Percentiles rank a stretch among this genome's conserved stretches.
Conservation (phyloP, 768 basidiomycete genomes). For the Exsudoporus frostii region DNA sequence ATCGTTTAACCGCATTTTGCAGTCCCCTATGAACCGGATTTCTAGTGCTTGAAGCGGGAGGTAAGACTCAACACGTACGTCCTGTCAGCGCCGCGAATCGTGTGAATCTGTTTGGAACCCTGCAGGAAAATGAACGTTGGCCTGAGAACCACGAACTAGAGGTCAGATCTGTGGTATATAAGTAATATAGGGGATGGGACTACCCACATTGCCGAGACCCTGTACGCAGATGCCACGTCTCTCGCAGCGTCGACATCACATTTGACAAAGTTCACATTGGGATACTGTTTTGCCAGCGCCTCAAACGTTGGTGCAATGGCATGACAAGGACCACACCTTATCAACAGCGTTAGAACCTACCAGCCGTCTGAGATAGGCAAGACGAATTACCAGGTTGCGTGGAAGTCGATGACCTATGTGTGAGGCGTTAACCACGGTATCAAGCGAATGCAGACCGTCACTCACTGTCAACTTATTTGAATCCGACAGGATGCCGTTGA, state of each 20-base stretch:
- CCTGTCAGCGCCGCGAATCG: conserved; percentile 69
- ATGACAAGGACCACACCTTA: conserved; percentile 86
- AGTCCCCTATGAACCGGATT: conserved; percentile 45
- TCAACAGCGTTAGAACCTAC: conserved; percentile 6
- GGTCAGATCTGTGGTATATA: neutral
- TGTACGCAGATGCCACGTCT: conserved; percentile 64
- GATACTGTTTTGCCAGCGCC: conserved; percentile 62
- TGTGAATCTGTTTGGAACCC: conserved; percentile 62
- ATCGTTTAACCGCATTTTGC: conserved; percentile 54
- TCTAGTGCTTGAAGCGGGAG: conserved; percentile 2
- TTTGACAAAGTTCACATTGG: conserved; percentile 77
- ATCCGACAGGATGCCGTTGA: conserved; percentile 55
- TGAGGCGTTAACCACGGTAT: neutral
- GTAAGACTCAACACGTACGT: conserved; percentile 40
- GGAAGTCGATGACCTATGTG: conserved; percentile 77
- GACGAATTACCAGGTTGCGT: conserved; percentile 67
- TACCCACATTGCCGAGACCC: conserved; percentile 69
- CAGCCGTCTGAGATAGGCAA: conserved; percentile 1
- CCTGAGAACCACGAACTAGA: conserved; percentile 39
- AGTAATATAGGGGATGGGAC: neutral
- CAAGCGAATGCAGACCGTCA: neutral
- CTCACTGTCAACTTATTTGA: conserved; percentile 65
- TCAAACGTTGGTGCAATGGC: conserved; percentile 77
- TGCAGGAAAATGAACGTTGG: conserved; percentile 81
- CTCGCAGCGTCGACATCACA: conserved; percentile 71